Base-by-base conservation (phyloP, 2,329 filamentous ascomycete species). In the Fusarium scirpi region DNA sequence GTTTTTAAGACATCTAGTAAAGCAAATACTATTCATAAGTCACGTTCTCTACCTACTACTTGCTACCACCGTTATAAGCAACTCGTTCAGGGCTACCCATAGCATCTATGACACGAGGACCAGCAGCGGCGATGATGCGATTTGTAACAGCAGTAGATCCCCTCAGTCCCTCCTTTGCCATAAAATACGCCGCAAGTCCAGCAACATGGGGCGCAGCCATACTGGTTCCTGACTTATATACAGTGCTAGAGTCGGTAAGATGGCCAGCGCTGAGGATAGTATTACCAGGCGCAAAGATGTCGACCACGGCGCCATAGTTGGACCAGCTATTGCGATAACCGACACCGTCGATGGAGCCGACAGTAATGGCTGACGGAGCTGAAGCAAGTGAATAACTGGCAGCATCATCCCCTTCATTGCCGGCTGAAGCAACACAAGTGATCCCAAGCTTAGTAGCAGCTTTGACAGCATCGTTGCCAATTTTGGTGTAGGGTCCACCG, bases 161-260 rank as follows among this genome's bases (percentile, higher is more conserved):
- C 27, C 10, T 29, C 4, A 29, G 4, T 29, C 27, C 27, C 27
- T 29, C 27, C 10, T 29, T 29, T 29, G 27, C 27, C 27, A 29
- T 29, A 29, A 29, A 29, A 11, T 29, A 29, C 10, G 27, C 27
- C 1, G 27, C 27, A 11, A 91, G 80, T n/a, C 89, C 89, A 34
- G 86, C 84, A 46, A 91, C 84, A 73, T 90, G 88, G 0, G 89
- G 89, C 2, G 84, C 82, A 13, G 89, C 86, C 69, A 71, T 71
- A 25, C 54, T 76, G 2, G 65, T 72, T 2, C 70, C 70, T 4
- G 62, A 47, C 6, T 38, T 29, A 13, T 62, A 60, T 1, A 15
- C 0, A 16, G 32, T 71, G 15, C 45, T 16, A 18, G 62, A 34
- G 32, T 67, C 58, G 18, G 30, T 55, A 0, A 40, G 12, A n/a